Base-by-base conservation (phyloP, 495 filamentous ascomycete genomes). In the Trichoderma reesei region DNA sequence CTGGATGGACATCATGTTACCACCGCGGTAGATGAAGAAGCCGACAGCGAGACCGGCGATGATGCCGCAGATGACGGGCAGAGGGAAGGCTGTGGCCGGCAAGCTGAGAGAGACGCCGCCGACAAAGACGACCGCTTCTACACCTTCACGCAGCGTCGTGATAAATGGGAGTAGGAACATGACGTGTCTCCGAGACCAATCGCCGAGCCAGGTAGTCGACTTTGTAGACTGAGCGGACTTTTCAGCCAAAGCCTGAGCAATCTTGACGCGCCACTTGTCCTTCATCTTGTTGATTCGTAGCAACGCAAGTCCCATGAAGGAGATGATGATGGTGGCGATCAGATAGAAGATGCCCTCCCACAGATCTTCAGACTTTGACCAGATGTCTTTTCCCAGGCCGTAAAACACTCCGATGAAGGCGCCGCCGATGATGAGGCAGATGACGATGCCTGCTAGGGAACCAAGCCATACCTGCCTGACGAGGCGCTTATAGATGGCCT, bases 91-190 rank as follows among this genome's bases (percentile, higher is more conserved):
- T 10, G 77, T 76, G 1, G 86, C 87, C 1, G 87, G 86, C 37
- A 83, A 70, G 14, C 80, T 77, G 7, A 90, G 70, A 16, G 84
- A 78, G 33, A 90, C 87, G 37, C 88, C 88, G 10, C 85, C 87
- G 18, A 90, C 82, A 70, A 87, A 90, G n/a, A 88, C 77, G 18
- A 88, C 83, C 3, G 83, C 85, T 64, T 90, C 88, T 3, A 90
- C 70, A 10, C 88, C 88, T 69, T 90, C 88, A 31, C 88, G 77
- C 5, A 90, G 73, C 7, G 86, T 83, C 1, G 88, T 90, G 68
- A 90, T 78, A 69, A 90, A 88, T 0, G 88, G 88, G 13, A 90
- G 72, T n/a, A 87, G 64, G 67, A 89, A 87, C 83, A 90, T 85
- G 37, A 79, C 81, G 63, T 90, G 88, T 64, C 84, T 86, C 69